Evolutionary conservation across 148 eudicot species (phyloP), one percentile per base, ranked within the genome.

Genomic region (Amaranthus cruentus): DNA sequence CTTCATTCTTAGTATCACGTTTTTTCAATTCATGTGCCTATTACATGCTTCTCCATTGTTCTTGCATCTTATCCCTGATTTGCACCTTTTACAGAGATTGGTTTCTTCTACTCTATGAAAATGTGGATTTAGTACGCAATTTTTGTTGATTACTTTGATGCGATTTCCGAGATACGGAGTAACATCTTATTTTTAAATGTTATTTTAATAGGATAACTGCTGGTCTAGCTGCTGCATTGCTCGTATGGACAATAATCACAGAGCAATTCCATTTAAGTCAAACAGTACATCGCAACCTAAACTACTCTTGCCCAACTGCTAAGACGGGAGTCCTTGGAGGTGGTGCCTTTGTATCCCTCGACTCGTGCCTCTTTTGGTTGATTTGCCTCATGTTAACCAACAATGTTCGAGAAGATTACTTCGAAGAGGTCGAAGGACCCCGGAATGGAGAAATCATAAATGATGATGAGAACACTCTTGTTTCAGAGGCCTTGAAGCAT

Each of bases 281-380:
- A 46, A 89, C 84, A 28, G 78, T 91, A 38, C 97, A 94, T 70
- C 79, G 73, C 69, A 72, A 86, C 68, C 74, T 84, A 69, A 55
- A 73, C 21, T 86, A 87, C 43, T 6, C 38, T 1, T 94, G 98
- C 88, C 98, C 98, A 11, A 94, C 98, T n/a, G 97, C 98, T 55
- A 94, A 94, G 87, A 91, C 98, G 0, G 98, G 98, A 3, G 86
- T 94, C 63, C 90, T 94, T 42, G 98, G 98, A 11, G 98, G 98
- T 2, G 98, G 96, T 51, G 96, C 98, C 10, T 94, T 94, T 67
- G 77, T 94, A 38, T 84, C 98, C 38, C 96, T 94, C 2, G 97
- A 89, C 62, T 78, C 97, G 0, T 78, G 93, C 75, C 93, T 93
- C 74, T 85, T 93, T 79, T 93, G 96, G 96, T 81, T 93, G 86